phyloP scores from a whole-genome alignment of 2,329 filamentous ascomycete species.

The Sporothrix pallida region DNA sequence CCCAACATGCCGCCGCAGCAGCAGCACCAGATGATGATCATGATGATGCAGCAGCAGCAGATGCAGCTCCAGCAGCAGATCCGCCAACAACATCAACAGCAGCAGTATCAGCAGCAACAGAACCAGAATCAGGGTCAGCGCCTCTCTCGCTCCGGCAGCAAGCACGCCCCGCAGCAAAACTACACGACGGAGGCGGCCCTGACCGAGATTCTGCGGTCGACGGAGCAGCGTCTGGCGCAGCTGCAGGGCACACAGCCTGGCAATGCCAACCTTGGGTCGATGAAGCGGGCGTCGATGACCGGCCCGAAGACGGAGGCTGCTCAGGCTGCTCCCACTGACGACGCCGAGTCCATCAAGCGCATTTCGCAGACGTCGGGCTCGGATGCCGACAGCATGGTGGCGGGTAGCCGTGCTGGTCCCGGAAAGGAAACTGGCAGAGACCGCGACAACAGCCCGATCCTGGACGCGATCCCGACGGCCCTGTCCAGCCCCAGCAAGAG shows the following conservation, averaged over 20 bases:
- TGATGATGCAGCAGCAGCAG: conserved; percentile 33
- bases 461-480: conserved; percentile 30
- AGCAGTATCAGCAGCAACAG: conserved; percentile 30
- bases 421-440: conserved; percentile 8
- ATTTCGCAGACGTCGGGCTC: conserved; percentile 32
- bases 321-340: neutral
- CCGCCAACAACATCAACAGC: conserved; percentile 27
- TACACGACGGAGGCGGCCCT: conserved; percentile 54
- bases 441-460: conserved; percentile 9
- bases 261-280: neutral
- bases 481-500: conserved; percentile 37
- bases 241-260: conserved; percentile 23
- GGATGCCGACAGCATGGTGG: conserved; percentile 35
- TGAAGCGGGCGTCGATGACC: neutral
- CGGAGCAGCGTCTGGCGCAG: conserved; percentile 54
- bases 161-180: conserved; percentile 28
- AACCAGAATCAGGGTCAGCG: neutral
- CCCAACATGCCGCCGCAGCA: conserved; percentile 21
- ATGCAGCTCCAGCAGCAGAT: conserved; percentile 29
- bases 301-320: neutral
- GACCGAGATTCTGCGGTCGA: conserved; percentile 58
- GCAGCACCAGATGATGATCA: conserved; percentile 32
- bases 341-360: conserved; percentile 26
- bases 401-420: conserved; percentile 33
- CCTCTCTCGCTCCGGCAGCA: neutral